Percentiles rank a stretch among this genome's conserved stretches.
Conservation (phyloP, 257 asterid genomes). For the Primulina huaijiensis region DNA sequence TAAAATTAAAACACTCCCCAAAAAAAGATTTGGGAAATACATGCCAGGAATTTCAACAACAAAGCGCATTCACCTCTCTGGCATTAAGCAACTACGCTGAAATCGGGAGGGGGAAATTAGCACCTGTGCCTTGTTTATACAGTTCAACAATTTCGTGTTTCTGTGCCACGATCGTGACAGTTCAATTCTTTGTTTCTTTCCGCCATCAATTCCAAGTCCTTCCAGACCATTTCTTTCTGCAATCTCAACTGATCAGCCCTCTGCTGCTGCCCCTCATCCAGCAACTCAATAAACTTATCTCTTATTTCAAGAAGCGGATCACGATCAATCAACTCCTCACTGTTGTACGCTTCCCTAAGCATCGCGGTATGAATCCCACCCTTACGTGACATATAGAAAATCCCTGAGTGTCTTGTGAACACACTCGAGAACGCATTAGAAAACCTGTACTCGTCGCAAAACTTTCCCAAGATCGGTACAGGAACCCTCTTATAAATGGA, state of each 20-base stretch:
- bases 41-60: not conserved
- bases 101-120: not conserved
- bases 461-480: conserved; percentile 62
- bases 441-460: conserved; percentile 73
- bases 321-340: conserved; percentile 43
- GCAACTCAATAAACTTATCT: conserved; percentile 63
- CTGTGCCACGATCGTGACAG: conserved; percentile 13
- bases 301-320: conserved; percentile 57
- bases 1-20: not conserved
- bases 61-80: not conserved
- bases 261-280: conserved; percentile 57
- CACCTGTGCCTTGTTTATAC: conserved; percentile 1
- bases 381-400: conserved; percentile 79
- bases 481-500: conserved; percentile 71
- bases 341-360: conserved; percentile 87
- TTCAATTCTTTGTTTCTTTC: conserved; percentile 24
- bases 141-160: conserved; percentile 23
- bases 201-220: conserved; percentile 49
- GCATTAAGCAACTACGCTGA: not conserved
- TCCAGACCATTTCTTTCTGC: conserved; percentile 33
- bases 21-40: not conserved
- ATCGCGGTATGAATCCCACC: conserved; percentile 86
- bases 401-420: conserved; percentile 85
- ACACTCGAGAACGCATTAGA: conserved; percentile 72
- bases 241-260: conserved; percentile 50